Evolutionary conservation across 2,329 filamentous ascomycete genomes (phyloP).

Genomic region (Colletotrichum melonis): DNA sequence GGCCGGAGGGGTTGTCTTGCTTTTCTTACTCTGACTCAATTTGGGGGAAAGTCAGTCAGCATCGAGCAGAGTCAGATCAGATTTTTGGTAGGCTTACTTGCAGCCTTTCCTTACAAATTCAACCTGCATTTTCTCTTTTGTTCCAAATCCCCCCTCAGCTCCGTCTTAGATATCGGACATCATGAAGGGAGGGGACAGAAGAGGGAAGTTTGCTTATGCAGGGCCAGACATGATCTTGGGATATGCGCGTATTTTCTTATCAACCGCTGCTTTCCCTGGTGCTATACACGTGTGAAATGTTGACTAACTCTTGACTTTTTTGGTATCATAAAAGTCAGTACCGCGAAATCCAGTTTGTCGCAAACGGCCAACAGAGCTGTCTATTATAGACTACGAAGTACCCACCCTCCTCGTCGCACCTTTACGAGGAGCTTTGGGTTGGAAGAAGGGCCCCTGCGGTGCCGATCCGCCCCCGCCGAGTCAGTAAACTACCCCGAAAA

Average conservation of each 20-base stretch:
- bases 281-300: slow-evolving; percentile 32
- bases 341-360: neutral
- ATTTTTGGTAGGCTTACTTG: slow-evolving; percentile 34
- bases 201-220: neutral
- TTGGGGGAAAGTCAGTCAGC: neutral
- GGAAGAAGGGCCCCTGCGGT: slow-evolving; percentile 16
- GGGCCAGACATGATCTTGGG: neutral
- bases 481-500: slow-evolving; percentile 48
- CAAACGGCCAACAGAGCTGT: neutral
- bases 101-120: slow-evolving; percentile 33
- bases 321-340: slow-evolving; percentile 6
- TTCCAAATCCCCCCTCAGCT: neutral
- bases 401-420: neutral
- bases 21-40: neutral
- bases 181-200: neutral
- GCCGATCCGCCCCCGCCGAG: slow-evolving; percentile 5
- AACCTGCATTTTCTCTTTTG: neutral
- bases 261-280: neutral
- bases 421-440: neutral
- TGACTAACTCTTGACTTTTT: slow-evolving; percentile 22
- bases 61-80: neutral
- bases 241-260: neutral
- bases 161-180: neutral
- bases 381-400: no score
- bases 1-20: neutral